Evolutionary conservation across 2,329 filamentous ascomycete species (phyloP).

Genomic region (Fusarium piperis): DNA sequence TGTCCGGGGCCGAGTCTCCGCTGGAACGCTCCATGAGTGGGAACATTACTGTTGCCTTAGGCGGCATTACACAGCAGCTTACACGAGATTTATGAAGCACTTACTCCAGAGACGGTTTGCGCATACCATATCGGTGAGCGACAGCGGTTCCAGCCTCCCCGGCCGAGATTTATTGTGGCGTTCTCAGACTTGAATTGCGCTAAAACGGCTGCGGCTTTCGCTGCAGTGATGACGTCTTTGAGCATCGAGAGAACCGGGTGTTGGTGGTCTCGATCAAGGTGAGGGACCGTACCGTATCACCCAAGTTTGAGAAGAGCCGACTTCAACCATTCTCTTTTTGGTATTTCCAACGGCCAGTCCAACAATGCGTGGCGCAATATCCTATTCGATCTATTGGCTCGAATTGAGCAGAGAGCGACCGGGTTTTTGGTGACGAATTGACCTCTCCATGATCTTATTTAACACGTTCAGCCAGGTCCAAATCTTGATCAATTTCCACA

Average conservation of each 20-base stretch:
- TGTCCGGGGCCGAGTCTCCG: conserved; percentile 3
- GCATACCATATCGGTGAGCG: conserved; percentile 34
- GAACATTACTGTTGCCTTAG: conserved; percentile 11
- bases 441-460: background rate
- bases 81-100: conserved; percentile 27
- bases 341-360: background rate
- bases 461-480: background rate
- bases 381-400: background rate
- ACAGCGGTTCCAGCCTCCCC: conserved; percentile 18
- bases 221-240: conserved; percentile 38
- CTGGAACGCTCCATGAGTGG: background rate
- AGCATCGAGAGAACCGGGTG: conserved; percentile 1
- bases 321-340: conserved; percentile 9
- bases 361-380: background rate
- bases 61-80: conserved; percentile 18
- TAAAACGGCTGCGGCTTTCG: conserved; percentile 19
- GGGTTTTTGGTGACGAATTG: background rate
- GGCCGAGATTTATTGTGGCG: conserved; percentile 18
- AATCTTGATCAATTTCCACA: background rate
- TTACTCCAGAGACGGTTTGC: conserved; percentile 22
- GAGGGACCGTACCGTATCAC: conserved; percentile 16
- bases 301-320: background rate
- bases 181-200: conserved; percentile 20
- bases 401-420: background rate
- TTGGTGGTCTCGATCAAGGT: conserved; percentile 25